Evolutionary conservation across 306 rosid genomes (phyloP).

Genomic region (Luffa aegyptiaca): DNA sequence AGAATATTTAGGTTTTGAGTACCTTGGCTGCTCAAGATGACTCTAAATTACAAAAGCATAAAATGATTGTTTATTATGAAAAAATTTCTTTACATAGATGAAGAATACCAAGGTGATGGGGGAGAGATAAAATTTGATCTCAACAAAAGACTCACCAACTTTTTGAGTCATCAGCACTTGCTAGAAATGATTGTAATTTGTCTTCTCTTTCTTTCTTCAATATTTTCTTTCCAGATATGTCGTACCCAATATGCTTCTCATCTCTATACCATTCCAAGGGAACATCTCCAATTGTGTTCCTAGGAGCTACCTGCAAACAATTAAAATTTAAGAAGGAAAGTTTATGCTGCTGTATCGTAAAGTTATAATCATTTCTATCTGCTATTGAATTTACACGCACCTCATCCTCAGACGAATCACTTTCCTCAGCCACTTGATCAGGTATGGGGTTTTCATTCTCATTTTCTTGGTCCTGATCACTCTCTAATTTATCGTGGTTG

Average conservation of each 20-base stretch:
- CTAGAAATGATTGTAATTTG: conserved; percentile 65
- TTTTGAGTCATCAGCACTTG: conserved; percentile 69
- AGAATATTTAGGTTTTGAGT: background rate
- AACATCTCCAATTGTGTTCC: conserved; percentile 81
- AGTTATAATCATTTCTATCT: background rate
- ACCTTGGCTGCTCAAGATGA: background rate
- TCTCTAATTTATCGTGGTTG: background rate
- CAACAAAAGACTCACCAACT: conserved; percentile 44
- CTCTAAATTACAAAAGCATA: background rate
- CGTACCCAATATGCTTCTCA: conserved; percentile 90
- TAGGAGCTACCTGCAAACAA: conserved; percentile 55
- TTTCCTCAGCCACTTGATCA: conserved; percentile 44
- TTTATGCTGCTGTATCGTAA: background rate
- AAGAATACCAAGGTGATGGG: background rate
- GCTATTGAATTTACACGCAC: conserved; percentile 19
- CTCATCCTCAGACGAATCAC: conserved; percentile 99
- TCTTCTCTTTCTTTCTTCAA: conserved; percentile 67
- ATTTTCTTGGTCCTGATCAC: conserved; percentile 19
- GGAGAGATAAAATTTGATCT: background rate
- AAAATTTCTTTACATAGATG: background rate
- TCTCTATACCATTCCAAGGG: conserved; percentile 79
- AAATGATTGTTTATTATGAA: background rate
- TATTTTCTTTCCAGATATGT: conserved; percentile 68
- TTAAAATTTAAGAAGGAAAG: background rate
- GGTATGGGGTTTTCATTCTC: conserved; percentile 32